Conservation (phyloP, 2,329 filamentous ascomycete genomes). For the Paraconiothyrium brasiliense region DNA sequence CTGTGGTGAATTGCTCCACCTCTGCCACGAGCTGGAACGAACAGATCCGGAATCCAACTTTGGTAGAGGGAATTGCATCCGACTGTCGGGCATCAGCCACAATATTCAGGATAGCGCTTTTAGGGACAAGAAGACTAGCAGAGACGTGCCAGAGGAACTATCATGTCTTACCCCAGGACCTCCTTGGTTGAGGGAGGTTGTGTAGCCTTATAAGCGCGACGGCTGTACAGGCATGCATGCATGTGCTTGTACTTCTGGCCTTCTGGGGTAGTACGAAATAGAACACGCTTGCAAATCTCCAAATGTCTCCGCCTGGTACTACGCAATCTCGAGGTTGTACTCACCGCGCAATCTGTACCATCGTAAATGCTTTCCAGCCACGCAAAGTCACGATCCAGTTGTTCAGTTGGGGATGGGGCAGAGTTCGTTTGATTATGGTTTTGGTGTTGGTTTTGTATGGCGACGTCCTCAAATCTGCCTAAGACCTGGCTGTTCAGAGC, state of each 20-base stretch:
- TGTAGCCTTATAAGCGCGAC: too few relatives aligned
- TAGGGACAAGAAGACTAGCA: too few relatives aligned
- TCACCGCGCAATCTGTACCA: constrained; percentile 18
- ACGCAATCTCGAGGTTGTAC: neutral
- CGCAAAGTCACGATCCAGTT: constrained; percentile 25
- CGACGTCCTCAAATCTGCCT: neutral
- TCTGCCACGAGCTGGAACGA: constrained; percentile 18
- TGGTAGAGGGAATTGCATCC: constrained; percentile 11
- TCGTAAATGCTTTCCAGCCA: constrained; percentile 29
- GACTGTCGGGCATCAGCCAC: constrained; percentile 7
- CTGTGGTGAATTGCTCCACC: constrained; percentile 11
- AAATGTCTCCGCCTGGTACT: too few relatives aligned
- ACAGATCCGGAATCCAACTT: constrained; percentile 21
- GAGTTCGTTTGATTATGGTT: too few relatives aligned
- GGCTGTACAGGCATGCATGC: too few relatives aligned
- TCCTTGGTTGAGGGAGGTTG: too few relatives aligned
- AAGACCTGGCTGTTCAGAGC: neutral
- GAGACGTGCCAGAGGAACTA: too few relatives aligned
- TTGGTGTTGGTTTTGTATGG: neutral
- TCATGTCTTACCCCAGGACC: too few relatives aligned
- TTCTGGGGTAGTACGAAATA: too few relatives aligned
- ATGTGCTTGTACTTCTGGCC: too few relatives aligned
- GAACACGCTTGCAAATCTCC: too few relatives aligned
- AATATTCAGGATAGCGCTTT: neutral
- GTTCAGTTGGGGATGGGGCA: constrained; percentile 14